Evolutionary conservation across 2,329 filamentous ascomycete genomes (phyloP).

Genomic region (Calonectria ilicicola): DNA sequence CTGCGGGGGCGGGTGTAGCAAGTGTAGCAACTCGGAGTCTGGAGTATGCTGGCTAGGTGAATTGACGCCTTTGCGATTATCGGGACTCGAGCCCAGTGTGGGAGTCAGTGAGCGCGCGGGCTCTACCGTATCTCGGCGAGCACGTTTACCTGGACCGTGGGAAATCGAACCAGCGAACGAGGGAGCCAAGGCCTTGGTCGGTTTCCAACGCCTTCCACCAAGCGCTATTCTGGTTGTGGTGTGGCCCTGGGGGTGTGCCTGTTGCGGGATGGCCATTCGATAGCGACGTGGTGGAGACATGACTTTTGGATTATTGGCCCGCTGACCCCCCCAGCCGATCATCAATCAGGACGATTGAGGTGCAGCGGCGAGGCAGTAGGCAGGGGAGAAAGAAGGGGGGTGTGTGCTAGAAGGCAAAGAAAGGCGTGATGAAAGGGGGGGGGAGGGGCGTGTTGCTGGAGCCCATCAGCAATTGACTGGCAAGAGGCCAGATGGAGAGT

Average conservation of each 20-base stretch:
- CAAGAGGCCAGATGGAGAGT: conserved; percentile 38
- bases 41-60: conserved; percentile 41
- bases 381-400: conserved; percentile 9
- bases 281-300: conserved; percentile 35
- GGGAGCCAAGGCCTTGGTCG: conserved; percentile 39
- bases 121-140: conserved; percentile 25
- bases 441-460: conserved; percentile 19
- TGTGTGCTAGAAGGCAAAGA: conserved; percentile 9
- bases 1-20: conserved; percentile 40
- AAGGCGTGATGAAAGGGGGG: neutral
- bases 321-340: conserved; percentile 36
- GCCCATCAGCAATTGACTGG: conserved; percentile 27
- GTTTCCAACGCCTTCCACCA: conserved; percentile 46
- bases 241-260: conserved; percentile 25
- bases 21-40: conserved; percentile 38
- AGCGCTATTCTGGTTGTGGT: conserved; percentile 29
- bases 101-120: neutral
- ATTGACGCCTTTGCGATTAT: conserved; percentile 50
- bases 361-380: conserved; percentile 33
- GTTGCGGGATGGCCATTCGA: conserved; percentile 32
- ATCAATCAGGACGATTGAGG: conserved; percentile 41
- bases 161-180: conserved; percentile 32
- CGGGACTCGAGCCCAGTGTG: conserved; percentile 31
- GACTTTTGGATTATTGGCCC: conserved; percentile 32
- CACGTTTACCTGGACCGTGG: conserved; percentile 13